phyloP scores from a whole-genome alignment of 768 basidiomycete species.

The Leccinum variicolor region DNA sequence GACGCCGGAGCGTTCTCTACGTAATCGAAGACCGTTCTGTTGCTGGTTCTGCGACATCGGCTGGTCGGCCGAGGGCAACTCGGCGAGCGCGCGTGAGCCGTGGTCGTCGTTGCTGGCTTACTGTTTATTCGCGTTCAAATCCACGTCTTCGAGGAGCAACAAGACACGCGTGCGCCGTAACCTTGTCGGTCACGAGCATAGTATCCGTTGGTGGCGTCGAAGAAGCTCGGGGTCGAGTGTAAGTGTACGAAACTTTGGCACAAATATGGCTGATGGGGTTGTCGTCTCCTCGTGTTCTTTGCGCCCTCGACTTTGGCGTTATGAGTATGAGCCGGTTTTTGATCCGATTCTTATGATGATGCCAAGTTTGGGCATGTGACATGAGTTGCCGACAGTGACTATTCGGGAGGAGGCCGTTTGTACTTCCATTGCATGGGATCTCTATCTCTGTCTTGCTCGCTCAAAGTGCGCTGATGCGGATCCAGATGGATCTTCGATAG shows the following conservation, averaged over 20 bases:
- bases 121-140: neutral
- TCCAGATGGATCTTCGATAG: neutral
- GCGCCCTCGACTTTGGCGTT: constrained; percentile 4
- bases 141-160: neutral
- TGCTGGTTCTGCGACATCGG: neutral
- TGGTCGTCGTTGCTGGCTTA: neutral
- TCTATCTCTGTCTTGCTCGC: neutral
- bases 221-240: neutral
- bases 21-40: constrained; percentile 16
- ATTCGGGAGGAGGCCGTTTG: neutral
- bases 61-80: neutral
- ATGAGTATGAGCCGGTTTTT: neutral
- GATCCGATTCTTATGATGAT: constrained; percentile 10
- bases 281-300: constrained; percentile 1
- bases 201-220: neutral
- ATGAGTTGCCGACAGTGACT: neutral
- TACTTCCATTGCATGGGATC: neutral
- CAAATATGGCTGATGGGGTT: neutral
- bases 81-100: neutral
- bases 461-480: constrained; percentile 10
- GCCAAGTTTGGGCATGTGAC: constrained; percentile 1
- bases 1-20: neutral
- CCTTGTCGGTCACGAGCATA: neutral
- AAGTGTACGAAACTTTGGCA: neutral
- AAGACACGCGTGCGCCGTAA: neutral